Evolutionary conservation across 2,329 filamentous ascomycete genomes (phyloP).

Genomic region (Plectosphaerella plurivora): DNA sequence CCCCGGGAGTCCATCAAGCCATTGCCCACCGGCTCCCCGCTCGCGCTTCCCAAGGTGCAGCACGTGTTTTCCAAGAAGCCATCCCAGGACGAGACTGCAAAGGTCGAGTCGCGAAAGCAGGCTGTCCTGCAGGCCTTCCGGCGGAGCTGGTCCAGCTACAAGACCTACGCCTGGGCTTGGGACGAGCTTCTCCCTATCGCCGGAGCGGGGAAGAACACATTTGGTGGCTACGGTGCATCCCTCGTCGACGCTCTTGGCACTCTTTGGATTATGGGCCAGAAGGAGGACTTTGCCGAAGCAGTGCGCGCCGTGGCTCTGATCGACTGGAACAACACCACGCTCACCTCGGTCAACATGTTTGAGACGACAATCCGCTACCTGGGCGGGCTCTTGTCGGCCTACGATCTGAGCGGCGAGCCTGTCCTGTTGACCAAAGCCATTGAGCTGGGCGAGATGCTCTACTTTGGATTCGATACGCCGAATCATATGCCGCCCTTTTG

Average conservation of each 20-base stretch:
- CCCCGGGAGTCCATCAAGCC: conserved; percentile 24
- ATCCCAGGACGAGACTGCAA: conserved; percentile 9
- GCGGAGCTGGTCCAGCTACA: conserved; percentile 49
- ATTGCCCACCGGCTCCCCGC: conserved; percentile 28
- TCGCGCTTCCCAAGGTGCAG: conserved; percentile 17
- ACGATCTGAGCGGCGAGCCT: conserved; percentile 44
- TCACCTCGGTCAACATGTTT: conserved; percentile 50
- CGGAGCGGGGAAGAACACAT: conserved; percentile 38
- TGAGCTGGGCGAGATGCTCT: conserved; percentile 50
- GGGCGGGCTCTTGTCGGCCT: conserved; percentile 46
- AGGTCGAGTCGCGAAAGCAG: conserved; percentile 27
- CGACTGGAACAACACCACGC: conserved; percentile 46
- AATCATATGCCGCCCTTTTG: conserved; percentile 45
- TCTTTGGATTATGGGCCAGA: conserved; percentile 55
- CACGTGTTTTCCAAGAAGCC: conserved; percentile 13
- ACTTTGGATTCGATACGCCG: conserved; percentile 49
- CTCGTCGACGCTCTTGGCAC: conserved; percentile 57
- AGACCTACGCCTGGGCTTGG: conserved; percentile 48
- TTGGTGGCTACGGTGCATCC: conserved; percentile 54
- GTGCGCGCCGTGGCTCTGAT: conserved; percentile 45
- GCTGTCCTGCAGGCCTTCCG: conserved; percentile 33
- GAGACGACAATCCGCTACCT: conserved; percentile 58
- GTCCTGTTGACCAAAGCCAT: conserved; percentile 44
- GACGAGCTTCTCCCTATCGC: conserved; percentile 52
- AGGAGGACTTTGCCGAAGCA: conserved; percentile 50